phyloP scores from a whole-genome alignment of 768 basidiomycete species.

The Phallus indusiatus region DNA sequence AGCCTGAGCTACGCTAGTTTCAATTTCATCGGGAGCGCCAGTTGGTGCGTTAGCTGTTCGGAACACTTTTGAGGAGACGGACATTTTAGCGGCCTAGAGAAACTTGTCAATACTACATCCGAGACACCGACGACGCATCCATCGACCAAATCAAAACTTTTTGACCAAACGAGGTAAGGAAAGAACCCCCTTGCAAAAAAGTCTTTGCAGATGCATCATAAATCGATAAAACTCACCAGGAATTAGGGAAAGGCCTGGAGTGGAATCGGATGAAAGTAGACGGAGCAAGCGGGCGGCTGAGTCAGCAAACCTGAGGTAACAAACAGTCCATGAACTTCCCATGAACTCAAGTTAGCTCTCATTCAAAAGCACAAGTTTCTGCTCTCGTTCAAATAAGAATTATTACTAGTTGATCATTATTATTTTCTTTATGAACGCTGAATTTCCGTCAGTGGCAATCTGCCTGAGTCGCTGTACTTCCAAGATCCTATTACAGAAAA shows the following conservation, averaged over 20 bases:
- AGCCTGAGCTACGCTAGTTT: constrained; percentile 88
- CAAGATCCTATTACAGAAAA: too few species aligned
- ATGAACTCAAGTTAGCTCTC: too few species aligned
- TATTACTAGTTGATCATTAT: too few species aligned
- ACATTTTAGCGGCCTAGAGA: constrained; percentile 43
- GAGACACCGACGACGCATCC: neutral
- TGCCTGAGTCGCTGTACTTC: too few species aligned
- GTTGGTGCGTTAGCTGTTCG: constrained; percentile 94
- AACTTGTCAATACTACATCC: neutral
- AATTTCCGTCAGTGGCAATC: too few species aligned
- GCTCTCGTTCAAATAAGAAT: too few species aligned
- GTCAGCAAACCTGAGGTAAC: neutral
- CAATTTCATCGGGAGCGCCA: constrained; percentile 83
- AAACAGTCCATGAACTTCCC: too few species aligned
- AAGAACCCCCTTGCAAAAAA: neutral
- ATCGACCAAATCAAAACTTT: neutral
- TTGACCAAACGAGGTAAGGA: neutral
- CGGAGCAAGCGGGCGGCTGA: neutral
- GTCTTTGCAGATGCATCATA: neutral
- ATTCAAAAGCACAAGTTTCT: too few species aligned
- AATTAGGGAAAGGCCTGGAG: neutral
- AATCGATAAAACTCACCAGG: neutral
- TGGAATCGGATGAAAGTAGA: neutral
- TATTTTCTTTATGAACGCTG: too few species aligned
- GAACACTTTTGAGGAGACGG: constrained; percentile 78